Conservation (phyloP, 345 rosid genomes). For the Carallia pectinifolia region DNA sequence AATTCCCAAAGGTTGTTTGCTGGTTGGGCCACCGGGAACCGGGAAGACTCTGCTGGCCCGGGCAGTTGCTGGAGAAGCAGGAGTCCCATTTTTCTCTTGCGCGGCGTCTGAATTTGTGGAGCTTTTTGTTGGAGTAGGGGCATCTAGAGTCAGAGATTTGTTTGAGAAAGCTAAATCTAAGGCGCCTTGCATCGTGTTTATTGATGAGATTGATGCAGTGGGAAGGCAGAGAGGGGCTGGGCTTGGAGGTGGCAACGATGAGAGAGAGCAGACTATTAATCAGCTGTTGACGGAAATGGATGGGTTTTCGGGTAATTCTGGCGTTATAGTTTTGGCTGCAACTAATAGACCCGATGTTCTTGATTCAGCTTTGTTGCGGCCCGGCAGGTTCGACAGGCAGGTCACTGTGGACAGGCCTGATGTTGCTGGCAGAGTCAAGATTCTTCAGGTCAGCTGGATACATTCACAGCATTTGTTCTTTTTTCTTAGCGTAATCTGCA, state of each 20-base stretch:
- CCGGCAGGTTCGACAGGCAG: conserved; percentile 87
- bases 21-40: conserved; percentile 82
- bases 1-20: conserved; percentile 76
- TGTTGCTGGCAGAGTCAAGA: conserved; percentile 88
- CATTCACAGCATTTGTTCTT: neutral
- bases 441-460: conserved; percentile 63
- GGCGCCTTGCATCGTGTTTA: conserved; percentile 80
- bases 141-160: conserved; percentile 85
- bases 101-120: conserved; percentile 85
- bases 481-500: too few species aligned
- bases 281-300: conserved; percentile 92
- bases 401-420: conserved; percentile 92
- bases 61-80: conserved; percentile 90
- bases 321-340: conserved; percentile 91
- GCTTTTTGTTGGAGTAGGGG: conserved; percentile 85
- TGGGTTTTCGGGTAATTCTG: conserved; percentile 81
- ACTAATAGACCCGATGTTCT: conserved; percentile 88
- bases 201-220: conserved; percentile 91
- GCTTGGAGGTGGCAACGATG: conserved; percentile 90
- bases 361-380: conserved; percentile 75
- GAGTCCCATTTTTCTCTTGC: conserved; percentile 77
- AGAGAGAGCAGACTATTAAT: conserved; percentile 88
- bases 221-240: conserved; percentile 97
- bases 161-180: conserved; percentile 80
- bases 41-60: conserved; percentile 84